phyloP scores from a whole-genome alignment of 306 rosid genomes.

The Rosa multiflora region DNA sequence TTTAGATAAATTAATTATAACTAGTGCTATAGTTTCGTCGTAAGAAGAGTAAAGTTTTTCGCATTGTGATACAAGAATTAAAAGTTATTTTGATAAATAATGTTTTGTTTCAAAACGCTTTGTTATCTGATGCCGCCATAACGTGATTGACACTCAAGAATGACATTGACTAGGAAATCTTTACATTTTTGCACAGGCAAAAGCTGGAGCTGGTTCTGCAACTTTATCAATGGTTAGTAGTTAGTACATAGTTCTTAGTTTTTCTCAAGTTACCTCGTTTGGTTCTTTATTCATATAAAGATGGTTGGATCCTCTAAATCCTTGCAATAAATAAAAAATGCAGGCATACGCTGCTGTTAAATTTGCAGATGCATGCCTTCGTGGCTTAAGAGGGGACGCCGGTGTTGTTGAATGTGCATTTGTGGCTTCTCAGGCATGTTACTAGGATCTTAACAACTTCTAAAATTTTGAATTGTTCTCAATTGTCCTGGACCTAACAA shows the following conservation, averaged over 20 bases:
- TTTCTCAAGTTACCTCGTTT: background rate
- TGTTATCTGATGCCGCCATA: background rate
- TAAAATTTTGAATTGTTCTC: background rate
- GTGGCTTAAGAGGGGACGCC: conserved; percentile 78
- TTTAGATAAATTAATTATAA: background rate
- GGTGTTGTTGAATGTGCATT: conserved; percentile 79
- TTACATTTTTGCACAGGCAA: conserved; percentile 60
- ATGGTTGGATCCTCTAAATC: background rate
- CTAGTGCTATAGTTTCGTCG: too few relatives aligned
- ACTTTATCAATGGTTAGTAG: conserved; percentile 88
- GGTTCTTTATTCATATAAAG: background rate
- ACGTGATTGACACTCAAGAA: background rate
- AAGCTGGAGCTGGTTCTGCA: conserved; percentile 99
- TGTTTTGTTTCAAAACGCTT: background rate
- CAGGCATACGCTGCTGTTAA: conserved; percentile 94
- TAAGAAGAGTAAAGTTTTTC: background rate
- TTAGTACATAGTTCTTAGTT: conserved; percentile 10
- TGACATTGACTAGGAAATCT: conserved; percentile 20
- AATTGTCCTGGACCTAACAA: conserved; percentile 3
- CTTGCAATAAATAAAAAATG: conserved; percentile 16
- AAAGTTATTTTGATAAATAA: background rate
- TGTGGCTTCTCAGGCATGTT: conserved; percentile 66
- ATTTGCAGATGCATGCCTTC: conserved; percentile 77
- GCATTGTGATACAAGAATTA: background rate
- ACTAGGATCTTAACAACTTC: background rate